These are phyloP conservation scores for Yarrowia sp. DNA, from an alignment of 805 yeast genomes.

Conservation along the genomic window DNA sequence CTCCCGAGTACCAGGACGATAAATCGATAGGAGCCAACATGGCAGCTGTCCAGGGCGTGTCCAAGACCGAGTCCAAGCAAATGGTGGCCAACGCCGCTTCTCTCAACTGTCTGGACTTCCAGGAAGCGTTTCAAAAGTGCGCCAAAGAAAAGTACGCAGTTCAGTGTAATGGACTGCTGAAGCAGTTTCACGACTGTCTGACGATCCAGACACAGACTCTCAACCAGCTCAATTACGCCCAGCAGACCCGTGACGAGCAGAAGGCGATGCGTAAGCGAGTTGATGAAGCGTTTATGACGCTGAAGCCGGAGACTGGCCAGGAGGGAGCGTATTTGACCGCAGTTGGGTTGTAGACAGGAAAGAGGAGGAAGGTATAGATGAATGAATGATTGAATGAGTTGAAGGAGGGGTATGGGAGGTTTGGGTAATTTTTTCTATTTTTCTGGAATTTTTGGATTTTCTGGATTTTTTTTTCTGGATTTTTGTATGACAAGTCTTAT, in stretches of 20 bases:
- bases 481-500: too few species aligned
- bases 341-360: not conserved
- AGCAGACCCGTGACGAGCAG: slow-evolving; percentile 3
- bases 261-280: not conserved
- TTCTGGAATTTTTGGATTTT: too few species aligned
- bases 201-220: slow-evolving; percentile 9
- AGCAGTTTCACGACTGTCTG: slow-evolving; percentile 13
- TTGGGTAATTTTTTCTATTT: too few species aligned
- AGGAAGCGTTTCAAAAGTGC: slow-evolving; percentile 11
- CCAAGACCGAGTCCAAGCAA: not conserved
- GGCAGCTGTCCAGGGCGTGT: not conserved
- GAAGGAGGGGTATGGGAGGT: too few species aligned
- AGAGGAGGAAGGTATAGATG: not conserved
- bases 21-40: slow-evolving; percentile 14
- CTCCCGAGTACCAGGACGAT: slow-evolving; percentile 11
- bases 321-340: not conserved
- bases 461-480: too few species aligned
- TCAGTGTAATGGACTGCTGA: slow-evolving; percentile 2
- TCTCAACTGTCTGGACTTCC: slow-evolving; percentile 17
- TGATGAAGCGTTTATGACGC: not conserved
- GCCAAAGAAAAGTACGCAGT: not conserved
- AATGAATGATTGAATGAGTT: too few species aligned
- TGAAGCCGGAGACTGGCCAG: not conserved
- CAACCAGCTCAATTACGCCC: slow-evolving; percentile 18
- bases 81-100: slow-evolving; percentile 12